phyloP scores from a whole-genome alignment of 352 stramenopile species.

The Aphanomyces astaci region DNA sequence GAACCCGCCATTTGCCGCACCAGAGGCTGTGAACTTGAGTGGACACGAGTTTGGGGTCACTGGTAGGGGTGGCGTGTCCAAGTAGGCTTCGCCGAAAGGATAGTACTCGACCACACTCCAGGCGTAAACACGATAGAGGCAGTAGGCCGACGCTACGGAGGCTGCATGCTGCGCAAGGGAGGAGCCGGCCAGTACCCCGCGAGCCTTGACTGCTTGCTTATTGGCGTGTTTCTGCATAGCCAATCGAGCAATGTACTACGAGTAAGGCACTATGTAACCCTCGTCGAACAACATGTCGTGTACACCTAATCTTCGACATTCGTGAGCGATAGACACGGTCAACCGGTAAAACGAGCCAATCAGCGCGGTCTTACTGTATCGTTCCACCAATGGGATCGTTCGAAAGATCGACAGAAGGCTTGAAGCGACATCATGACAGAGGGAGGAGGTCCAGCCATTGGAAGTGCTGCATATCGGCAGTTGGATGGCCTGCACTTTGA shows the following conservation, averaged over 20 bases:
- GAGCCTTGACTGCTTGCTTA: not conserved
- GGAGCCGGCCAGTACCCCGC: not conserved
- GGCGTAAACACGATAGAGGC: not conserved
- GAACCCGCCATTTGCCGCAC: not conserved
- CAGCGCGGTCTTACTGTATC: not conserved
- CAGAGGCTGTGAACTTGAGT: not conserved
- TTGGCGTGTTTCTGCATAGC: not conserved
- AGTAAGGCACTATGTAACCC: too few species aligned
- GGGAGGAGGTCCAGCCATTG: conserved; percentile 10
- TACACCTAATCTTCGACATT: not conserved
- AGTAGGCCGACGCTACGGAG: not conserved
- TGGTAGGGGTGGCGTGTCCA: conserved; percentile 2
- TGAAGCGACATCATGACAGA: too few species aligned
- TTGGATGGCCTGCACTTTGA: conserved; percentile 32
- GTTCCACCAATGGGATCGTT: not conserved
- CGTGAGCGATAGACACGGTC: not conserved
- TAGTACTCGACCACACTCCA: conserved; percentile 1
- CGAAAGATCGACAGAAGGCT: not conserved
- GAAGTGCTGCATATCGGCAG: conserved; percentile 21
- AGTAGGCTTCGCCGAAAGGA: not conserved
- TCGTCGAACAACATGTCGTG: too few species aligned
- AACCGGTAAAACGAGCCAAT: not conserved
- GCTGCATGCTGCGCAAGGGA: not conserved
- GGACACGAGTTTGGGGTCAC: not conserved
- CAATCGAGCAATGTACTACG: too few species aligned